Percentiles rank a stretch among this genome's conserved stretches.
Evolutionary conservation across 768 basidiomycete genomes (phyloP).

Genomic region (Kondoa malvinella): DNA sequence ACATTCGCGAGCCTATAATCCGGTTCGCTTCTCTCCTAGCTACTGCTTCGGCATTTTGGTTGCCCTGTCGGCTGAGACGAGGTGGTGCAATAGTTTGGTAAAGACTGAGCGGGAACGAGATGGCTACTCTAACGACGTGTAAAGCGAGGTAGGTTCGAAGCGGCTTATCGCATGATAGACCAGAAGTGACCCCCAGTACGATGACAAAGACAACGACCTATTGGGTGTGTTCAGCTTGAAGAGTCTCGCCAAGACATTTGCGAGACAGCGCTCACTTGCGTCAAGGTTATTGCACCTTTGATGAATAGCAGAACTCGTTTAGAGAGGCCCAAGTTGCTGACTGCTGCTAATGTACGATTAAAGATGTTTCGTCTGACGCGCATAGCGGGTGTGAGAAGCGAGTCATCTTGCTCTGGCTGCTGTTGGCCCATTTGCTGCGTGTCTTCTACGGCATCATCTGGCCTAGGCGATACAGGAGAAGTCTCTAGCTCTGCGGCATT

Average conservation of each 20-base stretch:
- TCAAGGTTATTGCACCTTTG: background rate
- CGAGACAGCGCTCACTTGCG: no score
- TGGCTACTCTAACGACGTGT: conserved; percentile 14
- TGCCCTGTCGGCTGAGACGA: conserved; percentile 8
- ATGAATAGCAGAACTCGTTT: background rate
- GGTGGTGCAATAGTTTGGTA: conserved; percentile 16
- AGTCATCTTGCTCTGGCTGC: background rate
- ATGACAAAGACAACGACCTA: conserved; percentile 22
- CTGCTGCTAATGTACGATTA: background rate
- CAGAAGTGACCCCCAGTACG: conserved; percentile 12
- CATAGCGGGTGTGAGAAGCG: background rate
- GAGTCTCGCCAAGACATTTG: no score
- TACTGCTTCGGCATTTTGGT: conserved; percentile 4
- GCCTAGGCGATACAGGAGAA: no score
- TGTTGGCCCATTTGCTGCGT: no score
- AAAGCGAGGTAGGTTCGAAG: conserved; percentile 21
- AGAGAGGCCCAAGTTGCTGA: background rate
- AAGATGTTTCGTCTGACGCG: background rate
- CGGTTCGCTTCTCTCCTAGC: conserved; percentile 7
- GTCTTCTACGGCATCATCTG: no score
- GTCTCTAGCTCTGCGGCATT: no score
- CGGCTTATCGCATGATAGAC: conserved; percentile 19
- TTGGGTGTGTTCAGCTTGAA: no score
- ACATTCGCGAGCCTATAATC: conserved; percentile 11
- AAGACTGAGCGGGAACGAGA: conserved; percentile 18